These are phyloP conservation scores for Tagetes patula DNA, from an alignment of 129 eudicot genomes.

Conservation along the genomic window DNA sequence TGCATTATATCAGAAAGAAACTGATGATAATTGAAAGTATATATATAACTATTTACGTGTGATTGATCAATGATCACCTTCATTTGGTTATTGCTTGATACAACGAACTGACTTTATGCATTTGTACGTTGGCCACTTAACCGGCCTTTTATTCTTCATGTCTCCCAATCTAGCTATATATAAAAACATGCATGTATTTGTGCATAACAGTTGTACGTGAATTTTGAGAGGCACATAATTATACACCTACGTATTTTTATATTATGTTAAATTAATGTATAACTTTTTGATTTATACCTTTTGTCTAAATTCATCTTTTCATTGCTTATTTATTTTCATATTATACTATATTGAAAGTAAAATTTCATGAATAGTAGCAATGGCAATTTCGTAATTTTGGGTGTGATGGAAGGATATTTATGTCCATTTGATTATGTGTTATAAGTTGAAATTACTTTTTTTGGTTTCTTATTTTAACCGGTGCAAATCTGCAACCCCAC, in stretches of 20 bases:
- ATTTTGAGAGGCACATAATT: not conserved
- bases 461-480: no score
- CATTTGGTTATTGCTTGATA: constrained; percentile 1
- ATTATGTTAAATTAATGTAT: not conserved
- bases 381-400: no score
- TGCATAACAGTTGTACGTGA: not conserved
- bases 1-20: no score
- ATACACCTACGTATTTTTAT: not conserved
- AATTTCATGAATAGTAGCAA: no score
- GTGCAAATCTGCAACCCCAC: no score
- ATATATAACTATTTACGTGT: not conserved
- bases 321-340: not conserved
- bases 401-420: no score
- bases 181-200: not conserved
- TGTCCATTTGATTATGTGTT: no score
- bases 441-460: no score
- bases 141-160: not conserved
- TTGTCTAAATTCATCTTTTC: not conserved
- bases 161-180: not conserved
- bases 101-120: constrained; percentile 19
- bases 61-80: not conserved
- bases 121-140: not conserved
- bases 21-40: no score
- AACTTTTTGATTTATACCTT: not conserved
- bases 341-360: no score